Base-by-base conservation (phyloP, 371 early-diverging fungal genomes). In the Mucor indicus region DNA sequence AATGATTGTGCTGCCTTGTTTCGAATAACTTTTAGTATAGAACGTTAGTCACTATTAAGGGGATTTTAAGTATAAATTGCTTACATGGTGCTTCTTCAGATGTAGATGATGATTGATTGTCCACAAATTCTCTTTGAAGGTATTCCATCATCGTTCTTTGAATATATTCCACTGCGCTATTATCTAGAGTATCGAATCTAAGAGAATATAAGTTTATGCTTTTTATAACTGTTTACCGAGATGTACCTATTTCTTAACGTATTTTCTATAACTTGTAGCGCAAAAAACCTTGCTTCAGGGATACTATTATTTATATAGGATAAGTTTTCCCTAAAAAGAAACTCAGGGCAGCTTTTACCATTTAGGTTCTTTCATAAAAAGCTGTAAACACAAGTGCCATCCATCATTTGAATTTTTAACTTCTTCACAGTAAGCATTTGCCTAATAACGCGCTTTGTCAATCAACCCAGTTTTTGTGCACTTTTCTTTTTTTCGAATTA, bases 1-100 rank as follows among this genome's bases (percentile, higher is more conserved):
- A 96, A 53, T 13, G 88, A 79, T 56, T 90, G 92, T 15, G 88
- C 87, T 35, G 91, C 82, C 60, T 93, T 95, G 69, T 95, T 97
- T 50, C 84, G 77, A 44, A 95, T 77, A 69, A 84, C 85, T 84
- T 65, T 13, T 22, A 33, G 15, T 15, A 23, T 30, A 4, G 29
- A 43, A 44, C 22, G n/a, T n/a, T n/a, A n/a, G n/a, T n/a, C n/a
- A n/a, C n/a, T n/a, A n/a, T n/a, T n/a, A n/a, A n/a, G n/a, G n/a
- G n/a, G n/a, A n/a, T n/a, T n/a, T 1, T 29, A 13, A 23, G 2
- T 22, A n/a, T 46, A 36, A 15, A 11, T 12, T 13, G 62, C 75
- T 55, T 65, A 82, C 83, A 84, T 55, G 3, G 20, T 44, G 76
- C 49, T 48, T 72, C 70, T 53, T 76, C 77, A 15, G 79, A 79